Evolutionary conservation across 345 rosid genomes (phyloP).

Genomic region (Brassica carinata): DNA sequence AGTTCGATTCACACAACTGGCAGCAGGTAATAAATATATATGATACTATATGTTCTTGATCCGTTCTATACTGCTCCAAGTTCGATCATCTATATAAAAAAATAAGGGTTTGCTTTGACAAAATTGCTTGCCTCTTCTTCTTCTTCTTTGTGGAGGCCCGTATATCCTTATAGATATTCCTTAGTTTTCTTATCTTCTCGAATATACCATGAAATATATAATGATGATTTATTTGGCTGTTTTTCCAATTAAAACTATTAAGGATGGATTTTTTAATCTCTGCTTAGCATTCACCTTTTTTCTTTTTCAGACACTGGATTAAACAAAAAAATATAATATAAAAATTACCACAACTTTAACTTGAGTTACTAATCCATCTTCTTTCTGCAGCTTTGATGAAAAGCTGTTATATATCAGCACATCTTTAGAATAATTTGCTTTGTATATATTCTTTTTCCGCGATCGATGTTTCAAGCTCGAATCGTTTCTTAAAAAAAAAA

Average conservation of each 20-base stretch:
- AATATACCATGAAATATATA: constrained; percentile 27
- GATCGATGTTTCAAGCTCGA: constrained; percentile 22
- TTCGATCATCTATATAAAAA: constrained; percentile 2
- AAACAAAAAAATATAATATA: not conserved
- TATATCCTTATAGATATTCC: constrained; percentile 34
- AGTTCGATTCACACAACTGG: constrained; percentile 38
- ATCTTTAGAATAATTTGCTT: not conserved
- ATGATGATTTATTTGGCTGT: not conserved
- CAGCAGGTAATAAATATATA: constrained; percentile 36
- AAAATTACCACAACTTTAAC: constrained; percentile 26
- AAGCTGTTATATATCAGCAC: constrained; percentile 24
- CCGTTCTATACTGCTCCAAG: not conserved
- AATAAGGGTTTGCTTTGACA: constrained; percentile 5
- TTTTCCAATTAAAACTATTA: not conserved
- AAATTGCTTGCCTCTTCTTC: constrained; percentile 5
- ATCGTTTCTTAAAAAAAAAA: not conserved
- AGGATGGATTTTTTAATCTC: not conserved
- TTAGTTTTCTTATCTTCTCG: constrained; percentile 12
- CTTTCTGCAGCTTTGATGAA: constrained; percentile 36
- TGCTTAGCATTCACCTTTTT: not conserved
- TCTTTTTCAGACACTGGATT: constrained; percentile 4
- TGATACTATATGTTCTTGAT: constrained; percentile 24
- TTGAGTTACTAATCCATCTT: constrained; percentile 18
- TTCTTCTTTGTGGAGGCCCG: not conserved
- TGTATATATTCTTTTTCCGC: constrained; percentile 4